Evolutionary conservation across 495 filamentous ascomycete genomes (phyloP).

Genomic region (Tuber magnatum): DNA sequence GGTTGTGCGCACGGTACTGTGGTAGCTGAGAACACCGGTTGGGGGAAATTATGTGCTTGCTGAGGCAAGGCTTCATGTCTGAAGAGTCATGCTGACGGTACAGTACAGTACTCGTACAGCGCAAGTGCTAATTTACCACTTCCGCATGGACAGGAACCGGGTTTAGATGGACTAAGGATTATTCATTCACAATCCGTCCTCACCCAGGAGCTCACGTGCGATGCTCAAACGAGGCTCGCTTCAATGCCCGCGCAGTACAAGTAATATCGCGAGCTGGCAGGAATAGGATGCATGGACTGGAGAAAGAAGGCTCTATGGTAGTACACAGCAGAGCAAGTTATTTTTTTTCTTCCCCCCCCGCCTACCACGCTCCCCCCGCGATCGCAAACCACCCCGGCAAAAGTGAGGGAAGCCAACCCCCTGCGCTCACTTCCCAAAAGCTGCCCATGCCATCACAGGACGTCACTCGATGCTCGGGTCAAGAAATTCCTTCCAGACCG

Average conservation of each 20-base stretch:
- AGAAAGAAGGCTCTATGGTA: neutral
- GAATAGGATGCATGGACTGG: too few species aligned
- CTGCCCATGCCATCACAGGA: neutral
- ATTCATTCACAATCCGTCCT: neutral
- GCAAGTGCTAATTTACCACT: too few species aligned
- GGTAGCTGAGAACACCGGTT: too few species aligned
- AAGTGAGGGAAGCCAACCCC: neutral
- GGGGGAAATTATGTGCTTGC: too few species aligned
- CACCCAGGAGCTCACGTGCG: neutral
- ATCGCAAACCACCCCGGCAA: neutral
- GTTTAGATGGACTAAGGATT: too few species aligned
- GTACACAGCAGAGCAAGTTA: neutral
- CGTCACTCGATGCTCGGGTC: neutral
- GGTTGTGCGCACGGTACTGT: too few species aligned
- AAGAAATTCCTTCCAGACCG: neutral
- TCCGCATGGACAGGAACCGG: too few species aligned
- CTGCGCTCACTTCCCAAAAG: too few species aligned
- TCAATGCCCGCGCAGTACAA: neutral
- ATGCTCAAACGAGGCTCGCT: neutral
- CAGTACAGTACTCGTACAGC: too few species aligned
- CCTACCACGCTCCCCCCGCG: neutral
- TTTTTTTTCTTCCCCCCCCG: neutral
- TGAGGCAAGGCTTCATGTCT: too few species aligned
- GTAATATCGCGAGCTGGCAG: neutral
- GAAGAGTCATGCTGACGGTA: too few species aligned